Evolutionary conservation across 805 yeast species (phyloP).

Genomic region (Candida insectalens): DNA sequence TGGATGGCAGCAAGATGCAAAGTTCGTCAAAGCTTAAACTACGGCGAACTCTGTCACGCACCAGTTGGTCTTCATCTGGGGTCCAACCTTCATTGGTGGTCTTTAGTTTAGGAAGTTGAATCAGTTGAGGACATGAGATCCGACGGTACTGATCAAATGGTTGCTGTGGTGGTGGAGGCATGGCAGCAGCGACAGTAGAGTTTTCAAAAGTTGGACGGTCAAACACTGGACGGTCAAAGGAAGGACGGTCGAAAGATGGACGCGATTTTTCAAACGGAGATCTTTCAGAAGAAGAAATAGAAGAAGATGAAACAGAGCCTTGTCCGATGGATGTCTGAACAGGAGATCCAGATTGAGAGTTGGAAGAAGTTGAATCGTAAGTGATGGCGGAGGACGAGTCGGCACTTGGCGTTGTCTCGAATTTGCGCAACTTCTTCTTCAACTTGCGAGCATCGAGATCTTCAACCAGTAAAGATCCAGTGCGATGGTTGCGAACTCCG

Average conservation of each 20-base stretch:
- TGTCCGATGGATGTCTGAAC: neutral
- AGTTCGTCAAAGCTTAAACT: conserved; percentile 66
- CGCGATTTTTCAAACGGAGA: neutral
- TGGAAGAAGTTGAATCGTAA: neutral
- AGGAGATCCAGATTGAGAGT: too few species aligned
- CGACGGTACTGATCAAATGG: too few species aligned
- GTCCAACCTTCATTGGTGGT: conserved; percentile 31
- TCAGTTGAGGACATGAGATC: too few species aligned
- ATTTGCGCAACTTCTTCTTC: neutral
- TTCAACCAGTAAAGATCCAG: conserved; percentile 2
- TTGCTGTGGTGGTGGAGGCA: neutral
- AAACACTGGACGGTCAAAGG: neutral
- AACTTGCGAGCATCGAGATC: conserved; percentile 1
- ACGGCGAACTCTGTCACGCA: conserved; percentile 43
- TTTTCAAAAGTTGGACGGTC: neutral
- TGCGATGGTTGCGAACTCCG: conserved; percentile 1
- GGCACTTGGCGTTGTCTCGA: neutral
- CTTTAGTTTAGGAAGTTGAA: too few species aligned
- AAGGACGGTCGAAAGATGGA: neutral
- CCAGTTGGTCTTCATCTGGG: conserved; percentile 62
- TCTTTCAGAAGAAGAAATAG: neutral
- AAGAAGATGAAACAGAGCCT: neutral
- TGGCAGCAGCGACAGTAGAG: neutral
- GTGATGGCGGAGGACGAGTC: neutral
- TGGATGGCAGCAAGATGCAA: conserved; percentile 58